Evolutionary conservation across 208 protist species (phyloP).

Genomic region (Acanthamoeba polyphaga): DNA sequence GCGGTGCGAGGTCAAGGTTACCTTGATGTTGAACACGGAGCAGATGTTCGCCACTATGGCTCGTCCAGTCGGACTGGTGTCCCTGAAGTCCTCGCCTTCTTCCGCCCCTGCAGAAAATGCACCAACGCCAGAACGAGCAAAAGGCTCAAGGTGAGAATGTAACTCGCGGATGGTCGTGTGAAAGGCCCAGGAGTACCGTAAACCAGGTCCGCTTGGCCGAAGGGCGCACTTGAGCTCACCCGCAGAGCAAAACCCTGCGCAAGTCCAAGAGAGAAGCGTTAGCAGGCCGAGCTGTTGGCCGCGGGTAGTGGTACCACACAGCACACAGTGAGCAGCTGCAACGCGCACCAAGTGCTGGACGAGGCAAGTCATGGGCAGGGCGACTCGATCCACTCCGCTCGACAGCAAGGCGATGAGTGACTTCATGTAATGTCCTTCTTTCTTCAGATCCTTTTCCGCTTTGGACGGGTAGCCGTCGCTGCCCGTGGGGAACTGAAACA

Average conservation of each 20-base stretch:
- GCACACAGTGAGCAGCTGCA: not conserved
- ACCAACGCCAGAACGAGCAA: too few relatives aligned
- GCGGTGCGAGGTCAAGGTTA: not conserved
- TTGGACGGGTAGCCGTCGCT: not conserved
- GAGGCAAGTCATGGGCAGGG: conserved; percentile 57
- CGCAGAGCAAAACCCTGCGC: conserved; percentile 35
- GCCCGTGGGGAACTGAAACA: conserved; percentile 60
- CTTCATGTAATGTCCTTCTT: conserved; percentile 37
- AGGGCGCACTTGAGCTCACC: conserved; percentile 21
- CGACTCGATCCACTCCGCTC: conserved; percentile 40
- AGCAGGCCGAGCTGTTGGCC: not conserved
- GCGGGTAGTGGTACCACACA: not conserved
- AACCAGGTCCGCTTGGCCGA: not conserved
- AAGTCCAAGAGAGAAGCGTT: not conserved
- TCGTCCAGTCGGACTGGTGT: not conserved
- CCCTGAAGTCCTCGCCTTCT: not conserved
- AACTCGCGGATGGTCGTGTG: not conserved
- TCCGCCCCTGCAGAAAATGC: not conserved
- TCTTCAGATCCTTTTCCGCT: not conserved
- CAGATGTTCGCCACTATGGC: not conserved
- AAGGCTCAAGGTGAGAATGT: not conserved
- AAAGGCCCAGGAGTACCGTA: not conserved
- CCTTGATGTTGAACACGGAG: conserved; percentile 3
- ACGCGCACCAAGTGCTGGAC: conserved; percentile 2
- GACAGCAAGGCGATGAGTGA: conserved; percentile 32